Conservation (phyloP, 306 rosid species). For the barrel medic (Medicago truncatula) region DNA sequence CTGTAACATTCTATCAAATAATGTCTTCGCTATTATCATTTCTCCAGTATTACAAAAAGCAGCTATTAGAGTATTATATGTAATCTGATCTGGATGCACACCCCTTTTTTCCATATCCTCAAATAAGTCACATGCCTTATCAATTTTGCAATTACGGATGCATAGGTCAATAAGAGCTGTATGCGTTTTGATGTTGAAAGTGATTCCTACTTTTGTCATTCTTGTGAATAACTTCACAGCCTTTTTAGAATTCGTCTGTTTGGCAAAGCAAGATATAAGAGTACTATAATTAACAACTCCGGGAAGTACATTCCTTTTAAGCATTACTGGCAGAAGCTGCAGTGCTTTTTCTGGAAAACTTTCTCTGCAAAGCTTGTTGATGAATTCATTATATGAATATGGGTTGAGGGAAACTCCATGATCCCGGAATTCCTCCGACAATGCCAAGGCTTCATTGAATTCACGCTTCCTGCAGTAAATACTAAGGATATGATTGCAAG, state of each 20-base stretch:
- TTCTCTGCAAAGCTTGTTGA: conserved; percentile 57
- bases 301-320: conserved; percentile 63
- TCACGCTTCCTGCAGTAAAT: conserved; percentile 54
- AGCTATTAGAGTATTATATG: conserved; percentile 61
- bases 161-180: conserved; percentile 58
- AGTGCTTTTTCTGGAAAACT: conserved; percentile 52
- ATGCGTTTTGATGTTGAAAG: conserved; percentile 48
- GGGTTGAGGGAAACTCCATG: conserved; percentile 56
- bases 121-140: conserved; percentile 34
- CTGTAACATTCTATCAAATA: conserved; percentile 56
- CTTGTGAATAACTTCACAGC: conserved; percentile 54
- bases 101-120: conserved; percentile 53
- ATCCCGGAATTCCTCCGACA: conserved; percentile 54
- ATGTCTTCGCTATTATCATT: conserved; percentile 51
- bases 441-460: conserved; percentile 54
- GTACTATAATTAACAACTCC: conserved; percentile 58
- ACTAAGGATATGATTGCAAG: conserved; percentile 64
- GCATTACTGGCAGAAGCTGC: conserved; percentile 69
- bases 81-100: conserved; percentile 53
- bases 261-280: conserved; percentile 64
- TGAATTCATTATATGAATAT: conserved; percentile 57
- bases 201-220: conserved; percentile 57
- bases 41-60: conserved; percentile 56
- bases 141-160: conserved; percentile 43
- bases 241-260: conserved; percentile 46